Percentiles rank a stretch among this genome's conserved stretches.
These are phyloP conservation scores for Phytophthora foliorum DNA, from an alignment of 352 stramenopile genomes.

Conservation along the genomic window DNA sequence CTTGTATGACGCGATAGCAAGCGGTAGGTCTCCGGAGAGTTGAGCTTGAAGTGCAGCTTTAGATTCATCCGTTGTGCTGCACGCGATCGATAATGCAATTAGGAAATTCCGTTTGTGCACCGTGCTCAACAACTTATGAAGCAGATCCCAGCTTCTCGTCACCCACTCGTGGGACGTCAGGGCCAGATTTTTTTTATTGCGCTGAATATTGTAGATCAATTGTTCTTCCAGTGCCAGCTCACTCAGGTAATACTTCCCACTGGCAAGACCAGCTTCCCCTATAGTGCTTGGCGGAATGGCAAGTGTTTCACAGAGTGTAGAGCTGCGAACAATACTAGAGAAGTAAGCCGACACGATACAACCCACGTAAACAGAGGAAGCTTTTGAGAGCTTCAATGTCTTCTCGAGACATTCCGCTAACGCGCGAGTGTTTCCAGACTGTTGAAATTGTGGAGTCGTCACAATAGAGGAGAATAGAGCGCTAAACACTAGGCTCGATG, in stretches of 20 bases:
- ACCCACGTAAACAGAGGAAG: constrained; percentile 44
- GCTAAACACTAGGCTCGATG: constrained; percentile 54
- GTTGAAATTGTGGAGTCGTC: constrained; percentile 44
- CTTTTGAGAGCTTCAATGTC: constrained; percentile 35
- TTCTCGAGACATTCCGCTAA: constrained; percentile 30
- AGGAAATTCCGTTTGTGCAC: constrained; percentile 77
- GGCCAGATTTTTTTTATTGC: constrained; percentile 3
- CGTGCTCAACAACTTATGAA: constrained; percentile 78
- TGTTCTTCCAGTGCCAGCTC: constrained; percentile 78
- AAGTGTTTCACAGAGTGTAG: constrained; percentile 40
- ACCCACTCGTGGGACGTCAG: constrained; percentile 26
- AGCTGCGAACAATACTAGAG: constrained; percentile 44
- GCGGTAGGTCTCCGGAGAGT: constrained; percentile 73
- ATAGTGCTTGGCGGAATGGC: constrained; percentile 50
- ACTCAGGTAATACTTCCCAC: constrained; percentile 62
- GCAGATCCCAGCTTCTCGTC: constrained; percentile 66
- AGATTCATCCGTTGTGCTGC: constrained; percentile 62
- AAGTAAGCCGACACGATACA: constrained; percentile 66
- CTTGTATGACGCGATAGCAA: constrained; percentile 76
- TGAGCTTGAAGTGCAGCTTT: constrained; percentile 72
- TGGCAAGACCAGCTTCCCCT: constrained; percentile 69
- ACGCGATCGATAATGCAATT: constrained; percentile 61
- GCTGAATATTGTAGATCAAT: constrained; percentile 46
- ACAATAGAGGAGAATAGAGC: constrained; percentile 58
- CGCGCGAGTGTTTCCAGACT: constrained; percentile 13